phyloP scores from a whole-genome alignment of 1,284 basidiomycete genomes.

The Erythrobasidium hasegawianum region DNA sequence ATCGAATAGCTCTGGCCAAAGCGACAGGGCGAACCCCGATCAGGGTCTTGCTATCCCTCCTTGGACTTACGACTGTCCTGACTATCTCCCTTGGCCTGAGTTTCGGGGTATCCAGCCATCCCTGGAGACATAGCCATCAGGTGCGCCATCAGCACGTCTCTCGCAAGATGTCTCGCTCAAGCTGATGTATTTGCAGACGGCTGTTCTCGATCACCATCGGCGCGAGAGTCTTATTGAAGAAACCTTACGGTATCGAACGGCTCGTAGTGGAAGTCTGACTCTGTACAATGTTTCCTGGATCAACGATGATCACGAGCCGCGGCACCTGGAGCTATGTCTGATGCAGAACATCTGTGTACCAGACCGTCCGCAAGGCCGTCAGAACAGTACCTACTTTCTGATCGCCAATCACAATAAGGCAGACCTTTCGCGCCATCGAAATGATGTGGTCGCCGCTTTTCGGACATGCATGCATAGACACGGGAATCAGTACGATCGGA shows the following conservation, averaged over 20 bases:
- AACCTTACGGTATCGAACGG: not conserved
- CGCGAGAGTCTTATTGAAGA: not conserved
- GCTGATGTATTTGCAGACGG: too few relatives aligned
- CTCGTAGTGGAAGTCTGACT: not conserved
- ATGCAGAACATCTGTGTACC: not conserved
- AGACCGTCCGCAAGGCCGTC: not conserved
- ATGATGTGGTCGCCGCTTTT: not conserved
- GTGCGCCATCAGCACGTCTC: too few relatives aligned
- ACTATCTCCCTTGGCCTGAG: not conserved
- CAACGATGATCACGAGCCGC: not conserved
- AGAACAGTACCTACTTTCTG: not conserved
- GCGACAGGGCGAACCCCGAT: not conserved
- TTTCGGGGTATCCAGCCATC: too few relatives aligned
- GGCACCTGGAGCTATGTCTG: not conserved
- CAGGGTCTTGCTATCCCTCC: not conserved
- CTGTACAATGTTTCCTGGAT: slow-evolving; percentile 2
- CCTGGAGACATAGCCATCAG: too few relatives aligned
- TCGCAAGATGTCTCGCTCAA: too few relatives aligned
- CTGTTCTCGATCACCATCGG: not conserved
- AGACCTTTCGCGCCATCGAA: not conserved
- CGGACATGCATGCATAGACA: not conserved
- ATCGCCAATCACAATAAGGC: not conserved
- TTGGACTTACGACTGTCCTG: not conserved
- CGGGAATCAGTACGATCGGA: not conserved
- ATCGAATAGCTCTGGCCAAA: not conserved